Conservation (phyloP, 345 rosid species). For the Pelargonium nanum region DNA sequence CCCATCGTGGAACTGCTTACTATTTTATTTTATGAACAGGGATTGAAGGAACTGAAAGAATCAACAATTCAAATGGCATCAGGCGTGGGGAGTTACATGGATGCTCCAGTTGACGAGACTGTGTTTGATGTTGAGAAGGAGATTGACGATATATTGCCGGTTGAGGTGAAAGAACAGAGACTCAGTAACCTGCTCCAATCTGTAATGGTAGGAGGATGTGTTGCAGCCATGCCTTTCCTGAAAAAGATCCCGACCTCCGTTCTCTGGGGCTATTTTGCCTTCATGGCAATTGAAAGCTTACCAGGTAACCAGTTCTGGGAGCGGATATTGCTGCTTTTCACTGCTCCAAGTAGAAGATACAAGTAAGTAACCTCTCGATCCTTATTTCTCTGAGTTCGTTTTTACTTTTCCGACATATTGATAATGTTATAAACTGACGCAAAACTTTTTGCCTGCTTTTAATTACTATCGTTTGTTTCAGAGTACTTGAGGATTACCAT, state of each 20-base stretch:
- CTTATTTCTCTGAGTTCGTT: conserved; percentile 1
- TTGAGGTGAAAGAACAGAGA: conserved; percentile 90
- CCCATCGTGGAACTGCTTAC: neutral
- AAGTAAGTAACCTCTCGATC: conserved; percentile 40
- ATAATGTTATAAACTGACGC: neutral
- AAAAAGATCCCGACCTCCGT: conserved; percentile 84
- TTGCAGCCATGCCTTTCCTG: conserved; percentile 81
- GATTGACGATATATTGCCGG: conserved; percentile 73
- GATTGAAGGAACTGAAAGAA: conserved; percentile 60
- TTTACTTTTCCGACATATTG: neutral
- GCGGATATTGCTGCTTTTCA: conserved; percentile 70
- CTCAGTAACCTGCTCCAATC: conserved; percentile 92
- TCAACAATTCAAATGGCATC: conserved; percentile 50
- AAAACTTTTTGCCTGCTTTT: neutral
- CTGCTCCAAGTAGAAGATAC: conserved; percentile 86
- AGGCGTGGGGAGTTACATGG: conserved; percentile 32
- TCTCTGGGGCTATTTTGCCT: conserved; percentile 94
- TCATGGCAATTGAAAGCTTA: conserved; percentile 88
- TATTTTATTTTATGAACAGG: conserved; percentile 23
- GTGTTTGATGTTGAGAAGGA: conserved; percentile 77
- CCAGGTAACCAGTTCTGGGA: conserved; percentile 98
- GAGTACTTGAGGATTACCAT: conserved; percentile 71
- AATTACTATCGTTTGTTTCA: conserved; percentile 13
- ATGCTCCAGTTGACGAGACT: conserved; percentile 49
- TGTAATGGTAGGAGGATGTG: conserved; percentile 64